A percentile compares a stretch with the other conserved stretches of the same genome.
Conservation (phyloP, 495 filamentous ascomycete species). For the Penicillium pancosmium region DNA sequence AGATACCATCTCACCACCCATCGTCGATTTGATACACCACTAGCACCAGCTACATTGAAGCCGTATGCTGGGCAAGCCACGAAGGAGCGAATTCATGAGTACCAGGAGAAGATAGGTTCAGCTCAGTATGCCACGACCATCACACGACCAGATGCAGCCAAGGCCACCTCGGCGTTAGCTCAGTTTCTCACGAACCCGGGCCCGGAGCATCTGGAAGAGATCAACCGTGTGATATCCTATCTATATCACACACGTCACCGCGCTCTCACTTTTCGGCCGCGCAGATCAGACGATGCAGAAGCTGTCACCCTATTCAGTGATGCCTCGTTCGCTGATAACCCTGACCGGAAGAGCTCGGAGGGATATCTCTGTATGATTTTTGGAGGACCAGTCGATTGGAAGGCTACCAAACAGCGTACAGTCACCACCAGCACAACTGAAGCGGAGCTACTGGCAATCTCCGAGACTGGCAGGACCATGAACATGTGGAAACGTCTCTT, state of each 20-base stretch:
- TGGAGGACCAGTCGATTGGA: not conserved
- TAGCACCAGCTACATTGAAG: not conserved
- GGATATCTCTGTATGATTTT: not conserved
- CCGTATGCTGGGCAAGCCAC: not conserved
- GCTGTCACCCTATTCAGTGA: not conserved
- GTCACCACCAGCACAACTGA: constrained; percentile 22
- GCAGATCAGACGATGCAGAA: not conserved
- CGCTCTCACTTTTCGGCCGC: not conserved
- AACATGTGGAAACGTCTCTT: constrained; percentile 24
- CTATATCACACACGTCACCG: not conserved
- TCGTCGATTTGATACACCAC: not conserved
- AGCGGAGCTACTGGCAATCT: constrained; percentile 29
- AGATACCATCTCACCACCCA: constrained; percentile 11
- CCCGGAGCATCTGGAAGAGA: not conserved
- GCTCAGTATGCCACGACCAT: constrained; percentile 23
- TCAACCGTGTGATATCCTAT: not conserved
- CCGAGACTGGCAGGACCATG: constrained; percentile 24
- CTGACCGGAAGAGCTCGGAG: constrained; percentile 1
- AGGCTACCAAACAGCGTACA: not conserved
- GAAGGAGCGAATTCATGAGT: constrained; percentile 13
- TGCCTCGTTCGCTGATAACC: not conserved
- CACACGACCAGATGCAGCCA: constrained; percentile 21
- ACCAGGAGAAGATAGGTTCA: constrained; percentile 26
- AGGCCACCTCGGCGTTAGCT: constrained; percentile 7
- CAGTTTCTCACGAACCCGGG: constrained; percentile 20